phyloP scores from a whole-genome alignment of 805 yeast species.

The Myxozyma neotropica region DNA sequence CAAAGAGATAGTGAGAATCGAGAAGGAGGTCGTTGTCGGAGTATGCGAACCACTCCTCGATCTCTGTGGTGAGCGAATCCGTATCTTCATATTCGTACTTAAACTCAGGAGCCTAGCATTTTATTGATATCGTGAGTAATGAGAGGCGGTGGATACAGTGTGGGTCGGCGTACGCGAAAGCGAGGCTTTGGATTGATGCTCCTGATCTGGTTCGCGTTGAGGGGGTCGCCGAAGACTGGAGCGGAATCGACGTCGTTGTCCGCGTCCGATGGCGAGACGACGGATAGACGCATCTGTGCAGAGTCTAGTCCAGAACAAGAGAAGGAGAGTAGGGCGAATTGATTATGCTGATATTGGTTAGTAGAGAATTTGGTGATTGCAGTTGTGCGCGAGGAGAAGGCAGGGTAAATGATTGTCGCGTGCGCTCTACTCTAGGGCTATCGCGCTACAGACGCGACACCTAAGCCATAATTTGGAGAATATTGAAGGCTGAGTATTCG shows the following conservation, averaged over 20 bases:
- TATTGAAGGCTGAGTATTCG: too few relatives aligned
- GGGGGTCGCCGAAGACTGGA: conserved; percentile 3
- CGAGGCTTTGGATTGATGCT: conserved; percentile 12
- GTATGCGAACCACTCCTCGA: conserved; percentile 52
- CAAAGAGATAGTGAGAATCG: conserved; percentile 23
- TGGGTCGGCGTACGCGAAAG: neutral
- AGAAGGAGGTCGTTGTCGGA: conserved; percentile 32
- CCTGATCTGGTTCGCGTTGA: conserved; percentile 12
- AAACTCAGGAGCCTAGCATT: conserved; percentile 40
- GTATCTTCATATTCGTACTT: conserved; percentile 49
- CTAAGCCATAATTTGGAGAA: too few relatives aligned
- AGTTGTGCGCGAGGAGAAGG: neutral
- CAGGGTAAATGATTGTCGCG: conserved; percentile 1
- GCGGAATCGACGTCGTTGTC: conserved; percentile 16
- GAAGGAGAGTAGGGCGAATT: neutral
- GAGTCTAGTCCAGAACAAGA: neutral
- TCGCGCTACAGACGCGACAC: too few relatives aligned
- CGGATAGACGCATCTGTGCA: conserved; percentile 16
- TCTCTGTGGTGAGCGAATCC: conserved; percentile 46
- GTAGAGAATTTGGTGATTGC: neutral
- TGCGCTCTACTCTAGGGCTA: too few relatives aligned
- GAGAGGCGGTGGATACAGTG: neutral
- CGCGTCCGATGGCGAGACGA: conserved; percentile 15
- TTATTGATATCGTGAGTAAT: neutral
- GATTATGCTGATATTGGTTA: too few relatives aligned